These are phyloP conservation scores for Bipolaris cookei DNA, from an alignment of 2,329 filamentous ascomycete species.

Conservation along the genomic window DNA sequence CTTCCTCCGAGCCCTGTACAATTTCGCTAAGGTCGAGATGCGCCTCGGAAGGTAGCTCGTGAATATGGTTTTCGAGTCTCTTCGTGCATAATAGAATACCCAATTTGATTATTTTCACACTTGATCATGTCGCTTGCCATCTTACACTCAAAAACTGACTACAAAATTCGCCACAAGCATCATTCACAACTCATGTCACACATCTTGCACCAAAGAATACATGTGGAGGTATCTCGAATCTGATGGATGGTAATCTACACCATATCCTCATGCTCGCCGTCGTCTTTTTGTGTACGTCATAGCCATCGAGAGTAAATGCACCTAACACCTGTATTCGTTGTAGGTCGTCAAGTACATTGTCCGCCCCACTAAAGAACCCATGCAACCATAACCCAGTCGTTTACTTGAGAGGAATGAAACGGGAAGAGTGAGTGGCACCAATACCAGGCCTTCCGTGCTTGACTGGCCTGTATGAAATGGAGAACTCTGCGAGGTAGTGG, in stretches of 20 bases:
- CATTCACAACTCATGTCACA: neutral
- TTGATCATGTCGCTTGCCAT: neutral
- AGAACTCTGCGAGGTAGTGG: slow-evolving; percentile 99
- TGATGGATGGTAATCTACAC: slow-evolving; percentile 41
- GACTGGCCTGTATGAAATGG: slow-evolving; percentile 99
- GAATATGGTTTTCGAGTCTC: slow-evolving; percentile 5
- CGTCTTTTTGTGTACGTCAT: slow-evolving; percentile 42
- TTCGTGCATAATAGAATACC: slow-evolving; percentile 22
- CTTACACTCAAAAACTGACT: neutral
- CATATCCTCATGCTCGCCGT: slow-evolving; percentile 39
- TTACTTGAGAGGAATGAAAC: slow-evolving; percentile 99
- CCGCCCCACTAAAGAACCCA: slow-evolving; percentile 47
- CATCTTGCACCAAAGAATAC: neutral
- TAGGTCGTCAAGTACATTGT: slow-evolving; percentile 52
- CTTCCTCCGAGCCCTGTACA: slow-evolving; percentile 83
- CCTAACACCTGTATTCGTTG: slow-evolving; percentile 49
- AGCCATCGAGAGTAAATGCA: slow-evolving; percentile 45
- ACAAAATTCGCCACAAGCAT: neutral
- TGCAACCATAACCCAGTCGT: slow-evolving; percentile 50
- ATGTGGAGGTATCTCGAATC: slow-evolving; percentile 41
- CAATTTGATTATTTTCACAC: slow-evolving; percentile 7
- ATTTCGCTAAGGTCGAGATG: slow-evolving; percentile 87
- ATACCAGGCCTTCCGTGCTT: slow-evolving; percentile 99
- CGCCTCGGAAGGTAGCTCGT: slow-evolving; percentile 68
- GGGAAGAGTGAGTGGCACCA: slow-evolving; percentile 99